phyloP scores from a whole-genome alignment of 768 basidiomycete species.

The Lactarius quietus region DNA sequence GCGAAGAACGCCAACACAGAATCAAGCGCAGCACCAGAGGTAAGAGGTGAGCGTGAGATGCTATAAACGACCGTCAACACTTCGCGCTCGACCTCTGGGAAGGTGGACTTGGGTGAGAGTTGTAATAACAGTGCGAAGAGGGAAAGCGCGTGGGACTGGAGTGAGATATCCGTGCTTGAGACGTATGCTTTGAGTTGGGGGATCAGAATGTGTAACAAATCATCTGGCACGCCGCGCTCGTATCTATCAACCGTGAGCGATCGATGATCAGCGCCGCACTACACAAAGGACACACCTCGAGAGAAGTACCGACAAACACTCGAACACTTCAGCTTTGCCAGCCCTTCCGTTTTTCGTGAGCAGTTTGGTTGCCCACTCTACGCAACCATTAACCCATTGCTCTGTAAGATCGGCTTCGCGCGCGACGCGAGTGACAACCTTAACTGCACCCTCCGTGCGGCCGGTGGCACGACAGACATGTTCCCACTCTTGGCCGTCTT shows the following conservation, averaged over 20 bases:
- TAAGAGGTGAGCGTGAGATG: conserved; percentile 73
- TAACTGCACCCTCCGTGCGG: conserved; percentile 71
- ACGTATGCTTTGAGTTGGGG: conserved; percentile 75
- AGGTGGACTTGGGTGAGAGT: conserved; percentile 60
- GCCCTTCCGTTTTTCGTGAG: conserved; percentile 74
- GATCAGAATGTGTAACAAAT: conserved; percentile 60
- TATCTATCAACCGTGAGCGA: conserved; percentile 40
- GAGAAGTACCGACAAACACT: conserved; percentile 67
- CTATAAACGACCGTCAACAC: conserved; percentile 61
- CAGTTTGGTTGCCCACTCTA: conserved; percentile 72
- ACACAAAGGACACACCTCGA: conserved; percentile 45
- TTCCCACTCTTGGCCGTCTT: conserved; percentile 77
- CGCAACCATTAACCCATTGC: conserved; percentile 76
- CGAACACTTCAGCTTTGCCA: conserved; percentile 79
- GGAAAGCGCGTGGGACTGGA: conserved; percentile 68
- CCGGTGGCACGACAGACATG: conserved; percentile 67
- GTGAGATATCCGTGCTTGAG: conserved; percentile 68
- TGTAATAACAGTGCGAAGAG: conserved; percentile 67
- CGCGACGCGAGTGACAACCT: conserved; percentile 81
- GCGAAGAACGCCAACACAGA: conserved; percentile 79
- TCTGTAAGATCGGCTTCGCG: conserved; percentile 65
- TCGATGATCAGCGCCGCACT: conserved; percentile 35
- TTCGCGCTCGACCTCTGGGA: conserved; percentile 73
- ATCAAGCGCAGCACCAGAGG: conserved; percentile 76
- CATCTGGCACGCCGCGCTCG: conserved; percentile 46